These are phyloP conservation scores for Coemansia reversa DNA, from an alignment of 192 early-diverging fungal species.

Conservation along the genomic window DNA sequence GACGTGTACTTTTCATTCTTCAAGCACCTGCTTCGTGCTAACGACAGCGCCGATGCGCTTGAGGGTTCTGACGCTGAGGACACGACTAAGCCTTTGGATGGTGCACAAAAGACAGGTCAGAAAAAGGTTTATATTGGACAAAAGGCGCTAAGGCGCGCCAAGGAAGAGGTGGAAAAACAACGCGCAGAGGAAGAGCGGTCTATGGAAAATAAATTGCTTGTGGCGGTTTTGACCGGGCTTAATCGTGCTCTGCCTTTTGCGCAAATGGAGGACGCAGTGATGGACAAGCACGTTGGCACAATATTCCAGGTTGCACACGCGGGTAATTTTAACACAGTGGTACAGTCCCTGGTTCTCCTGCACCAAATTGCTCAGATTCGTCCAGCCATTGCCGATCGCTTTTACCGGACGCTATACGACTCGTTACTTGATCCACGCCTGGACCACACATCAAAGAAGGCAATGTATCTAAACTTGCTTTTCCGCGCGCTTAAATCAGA, in stretches of 20 bases:
- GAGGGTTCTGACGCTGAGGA: conserved; percentile 51
- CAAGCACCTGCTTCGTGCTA: conserved; percentile 69
- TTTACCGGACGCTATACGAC: conserved; percentile 89
- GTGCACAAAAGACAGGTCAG: conserved; percentile 16
- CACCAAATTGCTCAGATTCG: conserved; percentile 59
- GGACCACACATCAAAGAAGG: conserved; percentile 76
- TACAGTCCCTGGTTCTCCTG: conserved; percentile 90
- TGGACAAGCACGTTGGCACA: conserved; percentile 81
- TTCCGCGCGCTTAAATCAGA: conserved; percentile 83
- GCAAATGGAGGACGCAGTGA: conserved; percentile 74
- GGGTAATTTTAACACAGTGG: conserved; percentile 86
- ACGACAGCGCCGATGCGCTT: conserved; percentile 56
- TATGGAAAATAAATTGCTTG: conserved; percentile 75
- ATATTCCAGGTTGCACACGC: conserved; percentile 89
- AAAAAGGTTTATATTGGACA: conserved; percentile 48
- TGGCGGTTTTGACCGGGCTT: conserved; percentile 88
- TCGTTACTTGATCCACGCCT: conserved; percentile 84
- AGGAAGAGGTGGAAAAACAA: conserved; percentile 48
- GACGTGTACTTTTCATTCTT: conserved; percentile 93
- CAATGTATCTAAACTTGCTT: conserved; percentile 91
- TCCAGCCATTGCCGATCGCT: conserved; percentile 72
- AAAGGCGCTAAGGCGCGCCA: conserved; percentile 52
- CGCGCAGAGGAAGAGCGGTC: conserved; percentile 51
- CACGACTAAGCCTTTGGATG: conserved; percentile 46
- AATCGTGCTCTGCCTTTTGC: conserved; percentile 93